A percentile compares a stretch with the other conserved stretches of the same genome.
Evolutionary conservation across 2,329 filamentous ascomycete species (phyloP).

Genomic region (Rhynchosporium secalis): DNA sequence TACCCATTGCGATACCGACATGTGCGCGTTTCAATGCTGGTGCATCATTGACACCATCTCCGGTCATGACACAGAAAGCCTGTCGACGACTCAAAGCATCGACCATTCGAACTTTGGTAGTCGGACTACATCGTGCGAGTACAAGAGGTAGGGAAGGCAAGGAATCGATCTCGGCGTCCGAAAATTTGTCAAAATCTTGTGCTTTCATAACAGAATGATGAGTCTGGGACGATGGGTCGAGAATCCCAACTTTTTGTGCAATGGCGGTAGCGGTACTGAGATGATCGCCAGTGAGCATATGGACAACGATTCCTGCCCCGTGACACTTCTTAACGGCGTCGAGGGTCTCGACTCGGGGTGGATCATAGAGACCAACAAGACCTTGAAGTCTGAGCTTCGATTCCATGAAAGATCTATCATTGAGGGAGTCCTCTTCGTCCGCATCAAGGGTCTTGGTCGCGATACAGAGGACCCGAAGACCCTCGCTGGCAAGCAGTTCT

Average conservation of each 20-base stretch:
- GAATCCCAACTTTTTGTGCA: constrained; percentile 64
- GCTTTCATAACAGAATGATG: constrained; percentile 57
- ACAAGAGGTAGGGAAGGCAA: constrained; percentile 64
- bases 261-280: constrained; percentile 67
- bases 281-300: constrained; percentile 71
- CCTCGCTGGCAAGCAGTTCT: constrained; percentile 59
- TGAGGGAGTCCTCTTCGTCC: constrained; percentile 37
- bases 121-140: constrained; percentile 67
- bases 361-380: constrained; percentile 71
- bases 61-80: constrained; percentile 81
- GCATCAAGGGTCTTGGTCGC: constrained; percentile 51
- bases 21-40: constrained; percentile 95
- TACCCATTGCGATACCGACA: constrained; percentile 96
- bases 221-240: constrained; percentile 41
- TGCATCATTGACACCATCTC: constrained; percentile 96
- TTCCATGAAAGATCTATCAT: constrained; percentile 57
- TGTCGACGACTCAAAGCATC: constrained; percentile 69
- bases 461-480: constrained; percentile 68
- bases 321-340: constrained; percentile 60
- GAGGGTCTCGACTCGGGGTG: constrained; percentile 66
- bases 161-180: constrained; percentile 61
- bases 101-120: constrained; percentile 75
- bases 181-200: constrained; percentile 61
- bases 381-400: constrained; percentile 63
- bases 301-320: constrained; percentile 62